Evolutionary conservation across 2,329 filamentous ascomycete genomes (phyloP).

Genomic region (Hymenoscyphus linearis): DNA sequence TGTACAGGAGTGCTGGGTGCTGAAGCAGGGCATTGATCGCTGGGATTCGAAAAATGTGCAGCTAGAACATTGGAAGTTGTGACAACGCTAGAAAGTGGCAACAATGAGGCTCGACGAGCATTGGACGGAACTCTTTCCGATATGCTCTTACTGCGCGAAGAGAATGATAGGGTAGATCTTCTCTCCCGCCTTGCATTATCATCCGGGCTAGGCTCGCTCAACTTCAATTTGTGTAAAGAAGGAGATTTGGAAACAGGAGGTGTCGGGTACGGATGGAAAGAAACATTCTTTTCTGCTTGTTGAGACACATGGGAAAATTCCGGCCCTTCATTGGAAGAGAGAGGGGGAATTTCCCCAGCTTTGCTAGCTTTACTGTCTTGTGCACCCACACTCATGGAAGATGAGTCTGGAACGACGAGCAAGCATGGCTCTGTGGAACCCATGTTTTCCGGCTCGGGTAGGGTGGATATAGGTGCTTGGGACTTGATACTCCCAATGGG

Average conservation of each 20-base stretch:
- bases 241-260: slow-evolving; percentile 49
- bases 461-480: slow-evolving; percentile 19
- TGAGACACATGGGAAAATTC: slow-evolving; percentile 22
- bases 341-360: slow-evolving; percentile 21
- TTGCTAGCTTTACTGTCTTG: slow-evolving; percentile 16
- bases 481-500: slow-evolving; percentile 20
- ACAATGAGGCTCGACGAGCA: slow-evolving; percentile 40
- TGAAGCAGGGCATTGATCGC: slow-evolving; percentile 47
- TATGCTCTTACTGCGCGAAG: slow-evolving; percentile 38
- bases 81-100: slow-evolving; percentile 60
- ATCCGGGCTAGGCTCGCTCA: slow-evolving; percentile 36
- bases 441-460: slow-evolving; percentile 20
- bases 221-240: slow-evolving; percentile 40
- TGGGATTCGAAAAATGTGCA: slow-evolving; percentile 64
- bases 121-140: slow-evolving; percentile 40
- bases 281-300: slow-evolving; percentile 16
- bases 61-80: slow-evolving; percentile 60
- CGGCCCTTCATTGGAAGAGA: slow-evolving; percentile 22
- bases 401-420: slow-evolving; percentile 25
- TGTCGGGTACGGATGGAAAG: slow-evolving; percentile 47
- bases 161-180: slow-evolving; percentile 26
- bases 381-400: slow-evolving; percentile 22
- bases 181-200: slow-evolving; percentile 36
- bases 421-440: slow-evolving; percentile 20
- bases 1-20: slow-evolving; percentile 48